Conservation (phyloP, 31 red algal species). For the Asparagopsis taxiformis region DNA sequence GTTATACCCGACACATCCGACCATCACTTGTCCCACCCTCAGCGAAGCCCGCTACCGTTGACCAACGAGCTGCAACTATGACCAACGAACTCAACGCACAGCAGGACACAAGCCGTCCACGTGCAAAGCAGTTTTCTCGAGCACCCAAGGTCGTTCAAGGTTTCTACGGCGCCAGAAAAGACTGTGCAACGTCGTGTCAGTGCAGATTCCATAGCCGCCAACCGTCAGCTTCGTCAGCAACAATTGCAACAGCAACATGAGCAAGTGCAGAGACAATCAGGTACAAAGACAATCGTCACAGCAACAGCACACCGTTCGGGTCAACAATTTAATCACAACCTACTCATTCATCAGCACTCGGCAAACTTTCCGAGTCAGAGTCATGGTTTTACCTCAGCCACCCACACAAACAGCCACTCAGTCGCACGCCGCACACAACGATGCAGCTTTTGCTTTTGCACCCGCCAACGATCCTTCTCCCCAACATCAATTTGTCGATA, state of each 20-base stretch:
- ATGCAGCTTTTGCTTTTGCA: conserved; percentile 25
- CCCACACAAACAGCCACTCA: conserved; percentile 17
- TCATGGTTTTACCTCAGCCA: conserved; percentile 1
- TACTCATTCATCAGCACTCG: conserved; percentile 8
- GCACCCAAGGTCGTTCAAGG: too few species aligned
- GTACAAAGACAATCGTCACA: conserved; percentile 7
- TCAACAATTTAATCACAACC: conserved; percentile 1
- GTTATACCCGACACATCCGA: not conserved
- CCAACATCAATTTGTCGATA: conserved; percentile 7
- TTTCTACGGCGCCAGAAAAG: not conserved
- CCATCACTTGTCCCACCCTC: too few species aligned
- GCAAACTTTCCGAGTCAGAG: not conserved
- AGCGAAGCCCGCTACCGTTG: too few species aligned
- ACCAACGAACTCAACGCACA: too few species aligned
- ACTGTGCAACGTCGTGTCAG: too few species aligned
- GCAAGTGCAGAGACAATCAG: conserved; percentile 12
- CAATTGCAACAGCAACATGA: conserved; percentile 26
- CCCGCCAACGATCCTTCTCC: conserved; percentile 13
- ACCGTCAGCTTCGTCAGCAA: not conserved
- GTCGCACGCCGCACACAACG: not conserved
- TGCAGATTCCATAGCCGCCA: not conserved
- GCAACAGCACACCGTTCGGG: conserved; percentile 22
- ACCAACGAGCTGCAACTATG: too few species aligned
- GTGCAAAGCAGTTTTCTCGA: too few species aligned
- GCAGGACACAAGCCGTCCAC: too few species aligned